Evolutionary conservation across 257 asterid species (phyloP).

Genomic region (Solanum etuberosum): DNA sequence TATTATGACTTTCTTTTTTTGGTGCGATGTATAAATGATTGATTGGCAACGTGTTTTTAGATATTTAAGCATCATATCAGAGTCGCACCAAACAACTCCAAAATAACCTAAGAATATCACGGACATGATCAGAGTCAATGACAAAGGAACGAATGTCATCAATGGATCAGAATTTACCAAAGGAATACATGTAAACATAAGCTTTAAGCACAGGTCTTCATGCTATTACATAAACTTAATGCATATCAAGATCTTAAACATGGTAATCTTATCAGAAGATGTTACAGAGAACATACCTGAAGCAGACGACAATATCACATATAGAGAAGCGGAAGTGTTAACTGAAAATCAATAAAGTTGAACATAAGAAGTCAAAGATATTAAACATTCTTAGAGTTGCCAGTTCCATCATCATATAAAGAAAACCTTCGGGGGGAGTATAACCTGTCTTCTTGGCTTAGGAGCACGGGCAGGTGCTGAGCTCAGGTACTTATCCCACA

Average conservation of each 20-base stretch:
- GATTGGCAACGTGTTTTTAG: not conserved
- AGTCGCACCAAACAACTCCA: not conserved
- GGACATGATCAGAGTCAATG: not conserved
- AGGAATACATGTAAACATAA: not conserved
- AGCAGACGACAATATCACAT: too few relatives aligned
- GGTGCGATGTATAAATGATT: not conserved
- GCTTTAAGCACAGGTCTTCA: not conserved
- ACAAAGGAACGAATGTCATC: not conserved
- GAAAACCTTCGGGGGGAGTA: not conserved
- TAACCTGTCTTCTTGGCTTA: too few relatives aligned
- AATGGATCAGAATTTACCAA: not conserved
- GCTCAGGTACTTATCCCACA: conserved; percentile 88
- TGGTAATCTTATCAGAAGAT: not conserved
- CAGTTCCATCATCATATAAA: not conserved
- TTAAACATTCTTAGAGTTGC: not conserved
- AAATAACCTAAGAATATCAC: too few relatives aligned
- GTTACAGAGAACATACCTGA: not conserved
- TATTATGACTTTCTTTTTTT: too few relatives aligned
- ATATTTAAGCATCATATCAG: too few relatives aligned
- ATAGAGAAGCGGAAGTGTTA: too few relatives aligned
- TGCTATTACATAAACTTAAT: too few relatives aligned
- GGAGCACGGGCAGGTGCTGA: too few relatives aligned
- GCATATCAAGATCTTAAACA: too few relatives aligned
- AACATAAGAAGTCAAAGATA: not conserved
- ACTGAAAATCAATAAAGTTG: not conserved